Evolutionary conservation across 495 filamentous ascomycete species (phyloP), one percentile per base, ranked within the genome.

Genomic region (Aspergillus coremiiformis): DNA sequence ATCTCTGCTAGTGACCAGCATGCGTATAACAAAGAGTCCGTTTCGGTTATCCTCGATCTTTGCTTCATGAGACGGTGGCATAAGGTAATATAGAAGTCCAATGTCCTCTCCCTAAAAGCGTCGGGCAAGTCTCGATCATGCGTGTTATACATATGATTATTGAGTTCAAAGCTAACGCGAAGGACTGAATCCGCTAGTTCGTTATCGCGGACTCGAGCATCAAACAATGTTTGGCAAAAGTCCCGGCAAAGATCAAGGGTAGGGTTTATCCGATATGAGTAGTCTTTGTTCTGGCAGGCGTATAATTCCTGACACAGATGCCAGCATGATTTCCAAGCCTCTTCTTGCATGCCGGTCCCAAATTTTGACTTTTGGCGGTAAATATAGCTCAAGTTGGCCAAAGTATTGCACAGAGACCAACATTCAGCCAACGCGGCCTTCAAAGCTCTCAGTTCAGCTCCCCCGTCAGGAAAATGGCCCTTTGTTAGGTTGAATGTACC

Each of bases 31-130:
- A 95, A 76, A 20, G 86, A 81, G 59, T 94, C 89, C 2, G 88
- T 91, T 53, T 86, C 84, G 4, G 83, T 84, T 1, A 88, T 66
- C 24, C 83, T 82, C 44, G 80, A 84, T 43, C 87, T 80, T 67
- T 96, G 90, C 65, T 94, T 95, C 90, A 96, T 96, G 5, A 96
- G 75, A 26, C 90, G 81, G 66, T 96, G 90, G 51, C 90, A 96
- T 3, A 96, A 64, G 0, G 90, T 95, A 54, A 96, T 87, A 62
- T 95, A 96, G 58, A 96, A 96, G 57, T 96, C 90, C 47, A 96
- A 68, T 0, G 90, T 95, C 45, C 90, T 76, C 66, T 96, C 90
- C 39, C 86, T 81, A 66, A 96, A 96, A 0, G 87, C 86, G 62
- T 92, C 88, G 0, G 90, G 90, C 12, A 96, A 76, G 44, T 79